Base-by-base conservation (phyloP, 2,329 filamentous ascomycete species). In the Metarhizium anisopliae region DNA sequence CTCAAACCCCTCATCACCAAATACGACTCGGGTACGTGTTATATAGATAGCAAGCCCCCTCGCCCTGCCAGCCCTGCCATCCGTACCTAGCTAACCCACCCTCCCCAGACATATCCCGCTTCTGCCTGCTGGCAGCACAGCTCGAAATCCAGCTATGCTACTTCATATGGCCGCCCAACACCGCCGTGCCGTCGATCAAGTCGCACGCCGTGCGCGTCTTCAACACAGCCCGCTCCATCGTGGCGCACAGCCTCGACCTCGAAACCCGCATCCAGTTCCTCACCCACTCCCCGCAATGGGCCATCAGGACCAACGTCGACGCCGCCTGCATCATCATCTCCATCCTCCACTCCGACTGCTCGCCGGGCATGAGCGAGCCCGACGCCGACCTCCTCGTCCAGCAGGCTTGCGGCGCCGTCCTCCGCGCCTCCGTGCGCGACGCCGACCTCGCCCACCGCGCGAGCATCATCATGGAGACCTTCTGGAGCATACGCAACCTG, bases 101-200 rank as follows among this genome's bases (percentile, higher is more conserved):
- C 7, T 11, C 6, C 40, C 3, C 60, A 78, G 77, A 79, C 43
- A 64, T 77, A 25, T 74, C 77, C 53, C 69, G 73, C 16, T 78
- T 81, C 61, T 75, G 77, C 51, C 66, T 78, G 8, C 64, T 81
- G 3, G 70, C 77, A 0, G 74, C 77, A 1, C 71, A 76, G 25
- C 70, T 80, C n/a, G 78, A 82, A 55, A 72, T 82, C 8, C 78
- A 82, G 59, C 66, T 70, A 1, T 80, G 76, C 65, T 81, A 81
- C 67, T 76, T 81, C 60, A 70, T 74, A 59, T 40, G 54, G 16
- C 69, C 72, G 0, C 69, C 73, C 67, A 58, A 70, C 64, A 59
- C 64, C 65, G 2, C 72, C 70, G 45, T 68, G 66, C 61, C 65
- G 20, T 59, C 63, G 13, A 69, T 78, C 55, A 73, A 71, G 57